Conservation (phyloP, 2,329 filamentous ascomycete genomes). For the Ophiocordyceps sinensis region DNA sequence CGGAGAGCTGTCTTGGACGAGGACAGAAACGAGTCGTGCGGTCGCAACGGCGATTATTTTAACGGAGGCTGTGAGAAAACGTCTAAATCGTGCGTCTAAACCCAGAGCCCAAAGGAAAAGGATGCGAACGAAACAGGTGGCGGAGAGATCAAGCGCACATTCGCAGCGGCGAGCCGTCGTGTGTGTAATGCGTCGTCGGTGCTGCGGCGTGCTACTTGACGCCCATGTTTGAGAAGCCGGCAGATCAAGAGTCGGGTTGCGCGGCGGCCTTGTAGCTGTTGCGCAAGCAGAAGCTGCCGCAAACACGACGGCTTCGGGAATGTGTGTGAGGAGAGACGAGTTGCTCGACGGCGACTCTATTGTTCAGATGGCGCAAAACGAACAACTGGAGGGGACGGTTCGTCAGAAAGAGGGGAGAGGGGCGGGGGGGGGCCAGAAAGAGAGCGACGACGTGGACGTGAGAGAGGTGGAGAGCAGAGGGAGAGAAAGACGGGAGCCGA, state of each 20-base stretch:
- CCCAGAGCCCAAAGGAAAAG: conserved; percentile 17
- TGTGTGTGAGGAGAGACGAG: neutral
- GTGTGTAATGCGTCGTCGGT: conserved; percentile 1
- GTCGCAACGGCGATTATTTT: neutral
- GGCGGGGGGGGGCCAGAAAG: too few relatives aligned
- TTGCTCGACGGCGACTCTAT: too few relatives aligned
- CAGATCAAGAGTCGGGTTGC: neutral
- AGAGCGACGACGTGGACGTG: neutral
- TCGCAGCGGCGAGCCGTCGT: conserved; percentile 8
- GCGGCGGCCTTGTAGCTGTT: neutral
- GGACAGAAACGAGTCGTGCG: conserved; percentile 7
- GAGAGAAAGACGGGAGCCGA: neutral
- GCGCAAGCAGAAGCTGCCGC: neutral
- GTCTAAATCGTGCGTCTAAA: conserved; percentile 27
- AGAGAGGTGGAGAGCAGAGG: neutral
- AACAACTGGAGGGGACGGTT: neutral
- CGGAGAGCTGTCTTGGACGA: neutral
- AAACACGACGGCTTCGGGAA: too few relatives aligned
- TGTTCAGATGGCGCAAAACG: too few relatives aligned
- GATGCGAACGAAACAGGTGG: conserved; percentile 5
- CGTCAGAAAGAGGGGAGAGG: neutral
- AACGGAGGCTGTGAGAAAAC: conserved; percentile 9
- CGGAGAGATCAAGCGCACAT: conserved; percentile 11
- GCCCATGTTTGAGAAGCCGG: conserved; percentile 7
- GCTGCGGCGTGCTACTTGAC: conserved; percentile 6